Evolutionary conservation across 1,284 basidiomycete species (phyloP).

Genomic region (Butyriboletus appendiculatus): DNA sequence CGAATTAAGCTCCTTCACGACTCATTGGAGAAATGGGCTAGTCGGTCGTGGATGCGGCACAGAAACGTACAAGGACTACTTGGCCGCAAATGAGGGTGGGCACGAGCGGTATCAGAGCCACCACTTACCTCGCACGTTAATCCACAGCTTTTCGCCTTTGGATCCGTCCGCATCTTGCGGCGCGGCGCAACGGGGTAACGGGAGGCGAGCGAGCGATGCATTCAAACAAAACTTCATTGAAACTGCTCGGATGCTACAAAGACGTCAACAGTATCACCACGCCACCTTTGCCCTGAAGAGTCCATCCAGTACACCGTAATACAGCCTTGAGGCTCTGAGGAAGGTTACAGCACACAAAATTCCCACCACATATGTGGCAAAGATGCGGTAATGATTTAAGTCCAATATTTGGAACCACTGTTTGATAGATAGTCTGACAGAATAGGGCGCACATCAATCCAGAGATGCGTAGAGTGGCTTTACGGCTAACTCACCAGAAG

Average conservation of each 20-base stretch:
- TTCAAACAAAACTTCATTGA: conserved; percentile 6
- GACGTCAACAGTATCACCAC: conserved; percentile 11
- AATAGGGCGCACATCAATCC: conserved; percentile 23
- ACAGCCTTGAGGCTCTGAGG: conserved; percentile 14
- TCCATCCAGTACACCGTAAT: neutral
- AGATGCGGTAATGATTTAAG: conserved; percentile 25
- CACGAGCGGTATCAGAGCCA: conserved; percentile 13
- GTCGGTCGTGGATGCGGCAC: conserved; percentile 17
- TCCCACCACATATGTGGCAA: conserved; percentile 15
- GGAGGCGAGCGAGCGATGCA: conserved; percentile 12
- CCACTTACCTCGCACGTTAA: conserved; percentile 1
- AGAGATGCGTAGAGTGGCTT: conserved; percentile 8
- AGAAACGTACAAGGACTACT: conserved; percentile 24
- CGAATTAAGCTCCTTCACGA: conserved; percentile 17
- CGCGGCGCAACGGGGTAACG: conserved; percentile 1
- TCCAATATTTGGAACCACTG: neutral
- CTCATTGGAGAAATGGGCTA: conserved; percentile 5
- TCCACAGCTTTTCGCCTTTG: conserved; percentile 18
- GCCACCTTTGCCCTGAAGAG: conserved; percentile 19
- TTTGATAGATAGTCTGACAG: conserved; percentile 18
- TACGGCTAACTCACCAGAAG: conserved; percentile 16
- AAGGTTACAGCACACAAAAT: conserved; percentile 25
- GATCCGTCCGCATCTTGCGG: conserved; percentile 16
- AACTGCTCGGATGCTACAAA: conserved; percentile 15
- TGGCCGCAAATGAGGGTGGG: conserved; percentile 20